Base-by-base conservation (phyloP, 768 basidiomycete genomes). In the Clitopilus hobsonii region DNA sequence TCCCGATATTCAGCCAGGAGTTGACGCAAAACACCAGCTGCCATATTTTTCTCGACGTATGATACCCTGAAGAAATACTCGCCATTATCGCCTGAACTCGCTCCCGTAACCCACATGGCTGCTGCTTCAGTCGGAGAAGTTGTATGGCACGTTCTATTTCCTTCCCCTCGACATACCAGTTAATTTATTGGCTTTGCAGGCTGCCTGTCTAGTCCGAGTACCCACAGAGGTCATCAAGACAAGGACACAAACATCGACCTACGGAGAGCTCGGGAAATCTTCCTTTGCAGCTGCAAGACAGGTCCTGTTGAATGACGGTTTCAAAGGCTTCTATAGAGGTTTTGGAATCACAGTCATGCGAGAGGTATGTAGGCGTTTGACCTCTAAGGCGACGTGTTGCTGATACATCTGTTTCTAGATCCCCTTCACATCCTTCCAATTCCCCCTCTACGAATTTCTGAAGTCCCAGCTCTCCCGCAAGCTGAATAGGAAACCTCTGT, bases 141-240 rank as follows among this genome's bases (percentile, higher is more conserved):
- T 63, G 84, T 83, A 67, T 55, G 76, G 58, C 47, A 51, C 54
- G 52, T 30, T 54, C 32, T 30, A 57, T 52, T 56, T 26, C 24
- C 50, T 30, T 60, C 13, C 49, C 18, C 24, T 22, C 60, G 51
- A 32, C 68, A 38, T 54, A 59, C 49, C 54, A 38, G 51, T 29
- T 45, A 26, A 25, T 20, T 20, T 23, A 28, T 56, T 53, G 45
- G 52, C 26, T 52, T 49, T 36, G 53, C 67, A 91, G 89, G 81
- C 88, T 49, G 94, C 95, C 28, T 98, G 95, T 68, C 74, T 96
- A 52, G 82, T 98, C 51, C 89, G 95, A 49, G 95, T 98, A 2
- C 95, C 95, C 0, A 97, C 95, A 0, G 96, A 98, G 68, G 89
- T 98, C 26, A 88, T 98, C 71, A 98, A 98, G 69, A 95, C 92